phyloP scores from a whole-genome alignment of 2,329 filamentous ascomycete genomes.

The Cryphonectria carpinicola region DNA sequence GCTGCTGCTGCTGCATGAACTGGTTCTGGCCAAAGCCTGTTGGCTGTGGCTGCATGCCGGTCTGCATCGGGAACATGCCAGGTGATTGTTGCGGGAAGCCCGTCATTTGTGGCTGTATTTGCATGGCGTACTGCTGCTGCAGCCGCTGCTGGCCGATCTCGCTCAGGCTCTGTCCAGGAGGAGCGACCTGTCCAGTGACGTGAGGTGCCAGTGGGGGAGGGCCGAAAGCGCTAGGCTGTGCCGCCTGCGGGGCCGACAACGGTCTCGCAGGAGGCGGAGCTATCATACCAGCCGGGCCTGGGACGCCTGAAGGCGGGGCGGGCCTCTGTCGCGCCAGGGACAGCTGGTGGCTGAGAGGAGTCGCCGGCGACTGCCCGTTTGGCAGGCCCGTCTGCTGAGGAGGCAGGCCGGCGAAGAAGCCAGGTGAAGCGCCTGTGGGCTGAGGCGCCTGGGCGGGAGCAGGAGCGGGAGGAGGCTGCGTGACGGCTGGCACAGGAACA shows the following conservation, averaged over 20 bases:
- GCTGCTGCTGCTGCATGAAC: constrained; percentile 45
- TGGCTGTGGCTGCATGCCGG: constrained; percentile 45
- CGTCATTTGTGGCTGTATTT: constrained; percentile 48
- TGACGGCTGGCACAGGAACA: constrained; percentile 39
- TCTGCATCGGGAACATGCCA: constrained; percentile 54
- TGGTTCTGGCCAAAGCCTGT: constrained; percentile 45
- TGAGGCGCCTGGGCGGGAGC: constrained; percentile 46
- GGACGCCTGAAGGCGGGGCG: constrained; percentile 65
- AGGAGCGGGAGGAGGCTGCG: constrained; percentile 38
- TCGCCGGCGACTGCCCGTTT: constrained; percentile 42
- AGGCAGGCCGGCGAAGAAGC: constrained; percentile 57
- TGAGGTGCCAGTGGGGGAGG: constrained; percentile 80
- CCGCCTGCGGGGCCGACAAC: constrained; percentile 84
- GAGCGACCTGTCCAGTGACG: constrained; percentile 78
- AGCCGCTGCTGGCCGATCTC: constrained; percentile 68
- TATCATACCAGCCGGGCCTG: constrained; percentile 66
- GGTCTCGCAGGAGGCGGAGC: constrained; percentile 78
- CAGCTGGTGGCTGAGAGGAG: constrained; percentile 47
- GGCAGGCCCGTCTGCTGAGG: constrained; percentile 53
- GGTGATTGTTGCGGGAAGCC: constrained; percentile 41
- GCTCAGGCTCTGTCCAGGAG: constrained; percentile 75
- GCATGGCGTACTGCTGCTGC: constrained; percentile 62
- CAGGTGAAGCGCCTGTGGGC: constrained; percentile 59
- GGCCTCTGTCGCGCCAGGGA: constrained; percentile 69
- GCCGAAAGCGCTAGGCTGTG: constrained; percentile 72